Evolutionary conservation across 2,329 filamentous ascomycete genomes (phyloP).

Genomic region (Tolypocladium guangdongense): DNA sequence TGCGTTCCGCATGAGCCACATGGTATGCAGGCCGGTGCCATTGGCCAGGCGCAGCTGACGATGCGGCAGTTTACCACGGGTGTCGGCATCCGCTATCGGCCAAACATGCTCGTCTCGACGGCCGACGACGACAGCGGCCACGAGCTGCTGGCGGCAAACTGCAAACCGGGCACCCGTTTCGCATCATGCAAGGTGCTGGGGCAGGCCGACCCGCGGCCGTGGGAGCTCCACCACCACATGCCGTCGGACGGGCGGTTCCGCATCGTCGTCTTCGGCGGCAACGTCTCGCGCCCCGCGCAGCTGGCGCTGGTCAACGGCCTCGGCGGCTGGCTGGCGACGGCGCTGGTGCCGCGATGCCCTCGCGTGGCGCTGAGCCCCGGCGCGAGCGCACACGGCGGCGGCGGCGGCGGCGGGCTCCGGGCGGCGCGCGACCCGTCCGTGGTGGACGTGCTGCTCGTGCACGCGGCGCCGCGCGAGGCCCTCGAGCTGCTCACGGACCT

Average conservation of each 20-base stretch:
- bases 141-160: conserved; percentile 1
- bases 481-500: conserved; percentile 38
- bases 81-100: conserved; percentile 5
- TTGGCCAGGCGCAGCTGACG: background rate
- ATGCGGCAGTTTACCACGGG: conserved; percentile 14
- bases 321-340: conserved; percentile 28
- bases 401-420: background rate
- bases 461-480: conserved; percentile 37
- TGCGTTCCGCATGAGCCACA: conserved; percentile 47
- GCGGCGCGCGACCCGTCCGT: conserved; percentile 11
- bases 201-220: conserved; percentile 43
- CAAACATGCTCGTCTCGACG: conserved; percentile 2
- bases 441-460: conserved; percentile 51
- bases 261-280: conserved; percentile 50
- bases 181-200: conserved; percentile 40
- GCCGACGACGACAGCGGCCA: conserved; percentile 6
- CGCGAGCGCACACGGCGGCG: background rate
- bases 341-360: conserved; percentile 31
- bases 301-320: conserved; percentile 33
- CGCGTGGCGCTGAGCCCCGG: conserved; percentile 11
- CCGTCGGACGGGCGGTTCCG: conserved; percentile 47
- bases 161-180: conserved; percentile 6
- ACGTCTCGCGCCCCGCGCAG: conserved; percentile 34
- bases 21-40: background rate
- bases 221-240: conserved; percentile 47